Percentiles rank a stretch among this genome's conserved stretches.
Evolutionary conservation across 805 yeast species (phyloP).

Genomic region (Lachancea nothofagi): DNA sequence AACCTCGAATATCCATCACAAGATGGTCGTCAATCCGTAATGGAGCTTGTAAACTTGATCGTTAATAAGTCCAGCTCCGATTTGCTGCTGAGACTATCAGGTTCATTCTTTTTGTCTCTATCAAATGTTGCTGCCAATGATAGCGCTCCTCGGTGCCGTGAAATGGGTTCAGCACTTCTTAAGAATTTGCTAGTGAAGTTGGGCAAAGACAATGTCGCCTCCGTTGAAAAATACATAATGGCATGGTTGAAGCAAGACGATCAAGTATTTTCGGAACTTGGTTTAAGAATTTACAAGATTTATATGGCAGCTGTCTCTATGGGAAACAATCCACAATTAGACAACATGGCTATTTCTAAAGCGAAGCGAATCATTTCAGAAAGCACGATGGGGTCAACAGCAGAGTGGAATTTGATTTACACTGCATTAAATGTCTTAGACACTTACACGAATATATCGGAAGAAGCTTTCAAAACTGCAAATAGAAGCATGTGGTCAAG

Average conservation of each 20-base stretch:
- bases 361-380: slow-evolving; percentile 33
- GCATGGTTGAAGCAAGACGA: slow-evolving; percentile 62
- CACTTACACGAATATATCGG: slow-evolving; percentile 37
- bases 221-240: slow-evolving; percentile 34
- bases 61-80: slow-evolving; percentile 59
- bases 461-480: slow-evolving; percentile 24
- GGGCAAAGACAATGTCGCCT: slow-evolving; percentile 31
- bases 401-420: slow-evolving; percentile 77
- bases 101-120: slow-evolving; percentile 78
- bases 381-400: slow-evolving; percentile 38
- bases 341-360: slow-evolving; percentile 36
- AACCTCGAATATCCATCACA: slow-evolving; percentile 82
- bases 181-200: slow-evolving; percentile 48
- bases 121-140: slow-evolving; percentile 76
- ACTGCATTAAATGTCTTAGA: slow-evolving; percentile 51
- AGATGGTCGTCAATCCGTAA: slow-evolving; percentile 80
- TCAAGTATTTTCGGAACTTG: slow-evolving; percentile 61
- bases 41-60: slow-evolving; percentile 76
- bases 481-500: slow-evolving; percentile 45
- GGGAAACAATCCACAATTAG: slow-evolving; percentile 36
- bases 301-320: slow-evolving; percentile 46
- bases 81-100: slow-evolving; percentile 52
- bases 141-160: slow-evolving; percentile 72
- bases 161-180: slow-evolving; percentile 67
- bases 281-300: slow-evolving; percentile 66